A percentile compares a stretch with the other conserved stretches of the same genome.
Conservation (phyloP, 2,329 filamentous ascomycete genomes). For the Xylariaceae sp. region DNA sequence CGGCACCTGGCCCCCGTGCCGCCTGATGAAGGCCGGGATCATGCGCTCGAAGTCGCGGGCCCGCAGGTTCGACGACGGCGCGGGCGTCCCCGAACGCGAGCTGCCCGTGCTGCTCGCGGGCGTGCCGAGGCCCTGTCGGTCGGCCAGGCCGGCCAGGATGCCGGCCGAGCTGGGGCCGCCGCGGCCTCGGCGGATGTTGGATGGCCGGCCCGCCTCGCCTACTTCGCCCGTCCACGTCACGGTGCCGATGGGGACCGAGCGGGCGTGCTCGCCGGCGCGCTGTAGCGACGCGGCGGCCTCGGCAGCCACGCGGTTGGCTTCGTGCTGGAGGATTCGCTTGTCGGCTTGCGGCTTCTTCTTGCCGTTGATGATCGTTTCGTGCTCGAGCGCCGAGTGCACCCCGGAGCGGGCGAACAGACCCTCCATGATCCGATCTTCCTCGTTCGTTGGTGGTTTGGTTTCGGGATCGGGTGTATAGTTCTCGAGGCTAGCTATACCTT, state of each 20-base stretch:
- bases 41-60: slow-evolving; percentile 68
- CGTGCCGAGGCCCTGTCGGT: slow-evolving; percentile 57
- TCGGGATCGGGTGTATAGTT: slow-evolving; percentile 50
- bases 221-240: slow-evolving; percentile 93
- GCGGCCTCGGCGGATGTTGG: slow-evolving; percentile 50
- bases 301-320: slow-evolving; percentile 78
- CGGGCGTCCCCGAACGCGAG: background rate
- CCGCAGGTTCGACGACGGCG: slow-evolving; percentile 44
- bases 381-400: slow-evolving; percentile 89
- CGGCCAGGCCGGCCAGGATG: slow-evolving; percentile 60
- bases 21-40: slow-evolving; percentile 78
- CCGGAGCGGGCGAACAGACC: slow-evolving; percentile 85
- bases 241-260: slow-evolving; percentile 74
- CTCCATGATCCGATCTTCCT: slow-evolving; percentile 80
- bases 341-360: slow-evolving; percentile 74
- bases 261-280: slow-evolving; percentile 72
- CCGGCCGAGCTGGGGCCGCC: slow-evolving; percentile 57
- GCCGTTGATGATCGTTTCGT: slow-evolving; percentile 86
- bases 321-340: slow-evolving; percentile 74
- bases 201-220: slow-evolving; percentile 74
- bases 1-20: slow-evolving; percentile 76
- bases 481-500: slow-evolving; percentile 36
- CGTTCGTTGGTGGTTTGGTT: slow-evolving; percentile 47
- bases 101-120: slow-evolving; percentile 23
- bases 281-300: slow-evolving; percentile 77